Conservation (phyloP, 306 rosid genomes). For the Mucuna pruriens region DNA sequence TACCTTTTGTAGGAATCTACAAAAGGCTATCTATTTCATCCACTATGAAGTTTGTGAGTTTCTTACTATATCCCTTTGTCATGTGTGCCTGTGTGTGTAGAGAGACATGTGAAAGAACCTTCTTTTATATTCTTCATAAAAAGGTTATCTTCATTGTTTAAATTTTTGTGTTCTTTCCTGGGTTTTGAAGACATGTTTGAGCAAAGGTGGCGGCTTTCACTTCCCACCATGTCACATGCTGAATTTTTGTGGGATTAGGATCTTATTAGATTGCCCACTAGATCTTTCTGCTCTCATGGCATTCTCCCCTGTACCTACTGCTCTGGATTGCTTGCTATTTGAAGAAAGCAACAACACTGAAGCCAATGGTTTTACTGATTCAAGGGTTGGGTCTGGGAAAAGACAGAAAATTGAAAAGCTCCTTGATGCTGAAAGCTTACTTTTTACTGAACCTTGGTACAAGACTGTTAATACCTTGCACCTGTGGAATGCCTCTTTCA, state of each 20-base stretch:
- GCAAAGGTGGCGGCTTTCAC: conserved; percentile 75
- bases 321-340: conserved; percentile 33
- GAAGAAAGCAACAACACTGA: conserved; percentile 32
- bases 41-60: conserved; percentile 56
- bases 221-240: conserved; percentile 86
- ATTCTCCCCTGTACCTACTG: conserved; percentile 75
- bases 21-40: conserved; percentile 9
- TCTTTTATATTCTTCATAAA: not conserved
- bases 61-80: not conserved
- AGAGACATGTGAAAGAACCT: conserved; percentile 4
- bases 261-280: conserved; percentile 81
- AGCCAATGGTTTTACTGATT: conserved; percentile 28
- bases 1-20: not conserved
- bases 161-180: not conserved
- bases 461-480: conserved; percentile 69
- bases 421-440: conserved; percentile 54
- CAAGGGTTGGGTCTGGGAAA: conserved; percentile 43
- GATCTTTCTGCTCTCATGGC: conserved; percentile 78
- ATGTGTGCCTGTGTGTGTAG: not conserved
- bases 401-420: conserved; percentile 58
- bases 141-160: not conserved
- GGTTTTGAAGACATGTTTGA: conserved; percentile 67
- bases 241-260: conserved; percentile 68
- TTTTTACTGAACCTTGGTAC: conserved; percentile 80
- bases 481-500: conserved; percentile 64